phyloP scores from a whole-genome alignment of 371 early-diverging fungal species.

The Fennellomyces sp. region DNA sequence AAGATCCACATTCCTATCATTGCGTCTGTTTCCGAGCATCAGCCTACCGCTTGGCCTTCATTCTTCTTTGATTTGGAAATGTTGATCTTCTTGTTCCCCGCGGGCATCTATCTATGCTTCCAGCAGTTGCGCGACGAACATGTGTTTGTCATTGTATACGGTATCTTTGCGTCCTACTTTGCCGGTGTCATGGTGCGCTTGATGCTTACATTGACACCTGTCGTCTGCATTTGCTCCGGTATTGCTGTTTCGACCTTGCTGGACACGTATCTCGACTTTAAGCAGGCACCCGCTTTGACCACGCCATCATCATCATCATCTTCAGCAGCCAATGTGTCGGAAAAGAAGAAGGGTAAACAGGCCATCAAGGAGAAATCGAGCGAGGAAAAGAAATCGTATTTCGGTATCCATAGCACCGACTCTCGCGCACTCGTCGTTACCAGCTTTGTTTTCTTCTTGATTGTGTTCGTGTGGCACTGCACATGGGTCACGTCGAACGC shows the following conservation, averaged over 20 bases:
- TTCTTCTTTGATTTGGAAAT: conserved; percentile 98
- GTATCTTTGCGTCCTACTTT: conserved; percentile 96
- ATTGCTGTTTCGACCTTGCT: conserved; percentile 88
- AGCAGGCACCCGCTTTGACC: conserved; percentile 14
- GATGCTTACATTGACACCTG: conserved; percentile 96
- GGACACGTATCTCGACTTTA: conserved; percentile 72
- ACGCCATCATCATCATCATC: conserved; percentile 3
- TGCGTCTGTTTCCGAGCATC: conserved; percentile 99
- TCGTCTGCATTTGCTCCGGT: conserved; percentile 94
- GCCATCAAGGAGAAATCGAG: conserved; percentile 6
- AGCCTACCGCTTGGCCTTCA: conserved; percentile 98
- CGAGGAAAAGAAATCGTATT: conserved; percentile 21
- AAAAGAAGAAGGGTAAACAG: conserved; percentile 15
- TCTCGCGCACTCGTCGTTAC: conserved; percentile 51
- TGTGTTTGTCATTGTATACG: conserved; percentile 95
- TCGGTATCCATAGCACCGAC: conserved; percentile 45
- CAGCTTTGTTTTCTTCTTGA: conserved; percentile 66
- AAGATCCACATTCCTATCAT: conserved; percentile 99
- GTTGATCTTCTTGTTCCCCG: conserved; percentile 94
- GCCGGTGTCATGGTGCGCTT: conserved; percentile 99
- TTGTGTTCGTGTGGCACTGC: conserved; percentile 94
- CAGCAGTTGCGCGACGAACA: conserved; percentile 90
- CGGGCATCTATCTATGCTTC: conserved; percentile 97
- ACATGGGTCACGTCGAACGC: conserved; percentile 98
- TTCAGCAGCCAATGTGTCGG: conserved; percentile 7